A percentile compares a stretch with the other conserved stretches of the same genome.
phyloP scores from a whole-genome alignment of 2,329 filamentous ascomycete species.

The Scytalidium lignicola region DNA sequence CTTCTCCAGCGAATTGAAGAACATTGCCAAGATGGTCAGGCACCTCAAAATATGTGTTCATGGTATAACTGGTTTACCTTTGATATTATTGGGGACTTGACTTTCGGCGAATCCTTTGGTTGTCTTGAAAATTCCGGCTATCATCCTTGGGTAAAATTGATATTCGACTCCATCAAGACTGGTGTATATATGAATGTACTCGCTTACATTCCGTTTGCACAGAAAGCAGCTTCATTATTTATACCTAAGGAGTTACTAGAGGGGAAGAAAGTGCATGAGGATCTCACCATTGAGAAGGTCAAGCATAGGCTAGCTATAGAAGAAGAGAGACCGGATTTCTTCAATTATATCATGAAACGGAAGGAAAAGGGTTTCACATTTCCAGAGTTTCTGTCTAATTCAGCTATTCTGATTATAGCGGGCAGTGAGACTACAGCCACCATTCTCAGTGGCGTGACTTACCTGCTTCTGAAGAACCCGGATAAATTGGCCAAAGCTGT shows the following conservation, averaged over 20 bases:
- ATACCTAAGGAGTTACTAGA: constrained; percentile 11
- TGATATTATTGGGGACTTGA: constrained; percentile 37
- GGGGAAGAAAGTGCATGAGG: constrained; percentile 11
- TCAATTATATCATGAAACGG: constrained; percentile 29
- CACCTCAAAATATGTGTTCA: constrained; percentile 19
- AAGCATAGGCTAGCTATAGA: constrained; percentile 3
- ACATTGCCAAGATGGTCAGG: constrained; percentile 2
- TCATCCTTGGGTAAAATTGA: constrained; percentile 22
- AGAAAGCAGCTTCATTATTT: constrained; percentile 8
- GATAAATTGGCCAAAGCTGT: constrained; percentile 25
- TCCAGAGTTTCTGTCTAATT: constrained; percentile 9
- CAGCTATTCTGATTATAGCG: constrained; percentile 8
- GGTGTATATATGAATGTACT: constrained; percentile 15
- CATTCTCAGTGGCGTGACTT: constrained; percentile 9
- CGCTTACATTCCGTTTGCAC: constrained; percentile 9
- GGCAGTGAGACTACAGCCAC: constrained; percentile 15
- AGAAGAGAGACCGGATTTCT: constrained; percentile 31
- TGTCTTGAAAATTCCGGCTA: constrained; percentile 24
- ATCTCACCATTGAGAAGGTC: constrained; percentile 15
- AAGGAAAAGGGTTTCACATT: constrained; percentile 14
- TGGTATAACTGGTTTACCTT: constrained; percentile 33
- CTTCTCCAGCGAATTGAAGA: constrained; percentile 9
- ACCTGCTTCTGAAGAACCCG: constrained; percentile 26
- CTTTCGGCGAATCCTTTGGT: constrained; percentile 37
- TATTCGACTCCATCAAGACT: constrained; percentile 21